Percentiles rank a stretch among this genome's conserved stretches.
Conservation (phyloP, 73 alveolate genomes). For the Symbiodinium pilosum region DNA sequence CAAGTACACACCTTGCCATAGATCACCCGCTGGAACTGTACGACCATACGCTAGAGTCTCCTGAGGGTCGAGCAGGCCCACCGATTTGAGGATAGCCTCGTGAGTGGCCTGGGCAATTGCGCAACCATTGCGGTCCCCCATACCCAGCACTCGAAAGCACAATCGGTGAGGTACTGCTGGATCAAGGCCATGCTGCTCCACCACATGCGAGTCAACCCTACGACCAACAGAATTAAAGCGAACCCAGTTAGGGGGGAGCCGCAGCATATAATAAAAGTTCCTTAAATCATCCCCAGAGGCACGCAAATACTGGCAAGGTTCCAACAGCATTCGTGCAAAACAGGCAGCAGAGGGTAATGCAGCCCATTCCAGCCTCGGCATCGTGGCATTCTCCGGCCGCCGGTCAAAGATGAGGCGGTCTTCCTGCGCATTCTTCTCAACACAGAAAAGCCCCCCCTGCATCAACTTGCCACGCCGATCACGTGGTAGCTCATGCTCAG, state of each 20-base stretch:
- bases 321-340: not conserved
- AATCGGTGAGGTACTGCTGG: not conserved
- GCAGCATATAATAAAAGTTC: not conserved
- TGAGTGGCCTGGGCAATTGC: conserved; percentile 38
- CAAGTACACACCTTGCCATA: not conserved
- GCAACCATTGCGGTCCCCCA: conserved; percentile 42
- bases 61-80: not conserved
- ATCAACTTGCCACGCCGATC: not conserved
- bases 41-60: not conserved
- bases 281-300: conserved; percentile 27
- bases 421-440: not conserved
- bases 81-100: not conserved
- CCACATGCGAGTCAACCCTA: not conserved
- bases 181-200: not conserved
- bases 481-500: not conserved
- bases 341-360: not conserved
- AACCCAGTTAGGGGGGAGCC: not conserved
- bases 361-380: conserved; percentile 27
- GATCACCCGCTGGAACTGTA: not conserved
- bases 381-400: conserved; percentile 12
- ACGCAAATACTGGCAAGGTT: not conserved
- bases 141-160: not conserved
- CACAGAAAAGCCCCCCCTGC: not conserved
- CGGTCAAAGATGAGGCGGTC: conserved; percentile 40
- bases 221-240: not conserved